A percentile compares a stretch with the other conserved stretches of the same genome.
Evolutionary conservation across 345 rosid species (phyloP).

Genomic region (Salix koriyanagi): DNA sequence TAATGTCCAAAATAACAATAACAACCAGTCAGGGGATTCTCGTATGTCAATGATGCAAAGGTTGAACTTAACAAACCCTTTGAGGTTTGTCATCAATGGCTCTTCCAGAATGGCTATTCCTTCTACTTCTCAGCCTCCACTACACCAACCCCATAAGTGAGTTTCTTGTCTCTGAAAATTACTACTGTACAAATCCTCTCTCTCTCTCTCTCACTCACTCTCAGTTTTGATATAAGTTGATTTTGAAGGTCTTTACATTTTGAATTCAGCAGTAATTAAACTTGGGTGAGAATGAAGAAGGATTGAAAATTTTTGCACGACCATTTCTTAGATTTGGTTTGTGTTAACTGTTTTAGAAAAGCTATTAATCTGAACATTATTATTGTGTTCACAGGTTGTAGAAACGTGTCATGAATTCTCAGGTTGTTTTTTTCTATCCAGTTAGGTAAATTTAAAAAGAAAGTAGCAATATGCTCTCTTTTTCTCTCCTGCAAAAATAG

Average conservation of each 20-base stretch:
- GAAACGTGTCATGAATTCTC: slow-evolving; percentile 5
- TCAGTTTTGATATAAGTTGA: background rate
- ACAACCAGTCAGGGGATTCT: slow-evolving; percentile 15
- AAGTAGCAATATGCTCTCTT: background rate
- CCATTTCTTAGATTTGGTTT: background rate
- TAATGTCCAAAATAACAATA: background rate
- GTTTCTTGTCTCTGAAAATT: background rate
- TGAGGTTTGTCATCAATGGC: slow-evolving; percentile 54
- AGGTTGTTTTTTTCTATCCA: background rate
- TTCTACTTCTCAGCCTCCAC: slow-evolving; percentile 41
- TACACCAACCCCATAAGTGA: slow-evolving; percentile 75
- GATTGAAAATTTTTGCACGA: background rate
- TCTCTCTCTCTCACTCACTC: background rate
- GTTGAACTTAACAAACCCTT: slow-evolving; percentile 74
- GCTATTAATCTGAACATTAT: slow-evolving; percentile 3
- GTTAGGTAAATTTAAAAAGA: background rate
- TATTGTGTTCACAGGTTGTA: slow-evolving; percentile 14
- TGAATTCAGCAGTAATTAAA: background rate
- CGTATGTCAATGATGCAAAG: slow-evolving; percentile 54
- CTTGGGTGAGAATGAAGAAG: background rate
- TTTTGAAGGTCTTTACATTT: background rate
- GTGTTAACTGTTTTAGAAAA: background rate
- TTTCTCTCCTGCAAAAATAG: background rate
- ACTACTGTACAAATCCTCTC: background rate
- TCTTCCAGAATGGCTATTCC: slow-evolving; percentile 50